Base-by-base conservation (phyloP, 106 monocot genomes). In the Allium fistulosum region DNA sequence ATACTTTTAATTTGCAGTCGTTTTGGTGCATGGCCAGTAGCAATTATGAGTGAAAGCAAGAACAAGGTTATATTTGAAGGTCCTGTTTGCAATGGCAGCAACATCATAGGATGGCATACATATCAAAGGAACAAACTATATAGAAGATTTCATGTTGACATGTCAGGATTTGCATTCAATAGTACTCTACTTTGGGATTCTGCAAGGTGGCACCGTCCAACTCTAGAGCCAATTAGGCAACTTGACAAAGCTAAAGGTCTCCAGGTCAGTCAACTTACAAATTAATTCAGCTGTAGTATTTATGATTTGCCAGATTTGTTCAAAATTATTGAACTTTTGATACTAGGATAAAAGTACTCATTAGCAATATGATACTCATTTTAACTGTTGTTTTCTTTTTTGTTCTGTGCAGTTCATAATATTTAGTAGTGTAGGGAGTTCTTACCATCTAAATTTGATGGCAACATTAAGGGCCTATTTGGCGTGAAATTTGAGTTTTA, bases 161-260 rank as follows among this genome's bases (percentile, higher is more conserved):
- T 87, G 63, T 81, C 90, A n/a, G 87, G 87, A 53, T 83, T 91
- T 69, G 90, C 90, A 61, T 91, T 91, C 67, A 87, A 91, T 70
- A 87, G 90, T 53, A 80, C 87, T 47, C 76, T 91, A 49, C 86
- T 91, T 15, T 91, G 90, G 90, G 90, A 91, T 63, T 66, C 74
- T 11, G 77, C 74, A 76, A 79, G 81, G 69, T 91, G 86, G 83
- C 75, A 60, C 45, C 86, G 87, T 22, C 81, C 76, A 49, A 79
- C 75, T 63, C 53, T 57, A 50, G 81, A 83, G 13, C 70, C 72
- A 45, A 81, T 83, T 17, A 78, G 85, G 68, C 75, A 79, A 53
- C 78, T 65, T 16, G 76, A 74, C 64, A 68, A 26, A 17, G 68
- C 57, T 13, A 82, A 70, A 61, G 83, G 74, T 58, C 74, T 72